Conservation (phyloP, 2,329 filamentous ascomycete genomes). For the Thelonectria olida region DNA sequence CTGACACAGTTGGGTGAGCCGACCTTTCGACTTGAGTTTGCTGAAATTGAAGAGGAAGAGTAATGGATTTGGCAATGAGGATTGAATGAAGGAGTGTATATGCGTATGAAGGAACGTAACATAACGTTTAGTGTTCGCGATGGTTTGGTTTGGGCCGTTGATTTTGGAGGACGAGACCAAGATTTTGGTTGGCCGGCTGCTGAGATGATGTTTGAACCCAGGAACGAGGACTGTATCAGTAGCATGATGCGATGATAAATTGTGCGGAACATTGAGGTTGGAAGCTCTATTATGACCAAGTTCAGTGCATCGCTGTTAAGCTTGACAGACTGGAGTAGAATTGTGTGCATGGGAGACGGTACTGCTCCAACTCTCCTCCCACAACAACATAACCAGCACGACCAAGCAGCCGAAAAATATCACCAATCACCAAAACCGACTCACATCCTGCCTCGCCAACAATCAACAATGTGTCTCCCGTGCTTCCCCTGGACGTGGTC, state of each 20-base stretch:
- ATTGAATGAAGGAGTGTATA: slow-evolving; percentile 2
- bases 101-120: no score
- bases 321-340: not conserved
- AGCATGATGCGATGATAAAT: not conserved
- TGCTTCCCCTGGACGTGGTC: slow-evolving; percentile 62
- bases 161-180: not conserved
- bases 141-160: not conserved
- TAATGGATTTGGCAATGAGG: not conserved
- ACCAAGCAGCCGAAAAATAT: not conserved
- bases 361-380: not conserved
- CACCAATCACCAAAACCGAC: not conserved
- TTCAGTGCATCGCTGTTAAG: not conserved
- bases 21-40: not conserved
- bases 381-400: slow-evolving; percentile 1
- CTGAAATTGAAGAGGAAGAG: not conserved
- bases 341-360: not conserved
- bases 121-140: not conserved
- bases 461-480: slow-evolving; percentile 61
- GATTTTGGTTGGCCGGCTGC: not conserved
- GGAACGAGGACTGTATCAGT: not conserved
- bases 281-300: not conserved
- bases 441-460: no score
- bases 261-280: not conserved
- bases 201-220: not conserved
- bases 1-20: slow-evolving; percentile 18